Conservation (phyloP, 2,329 filamentous ascomycete species). For the Fusarium kyushuense region DNA sequence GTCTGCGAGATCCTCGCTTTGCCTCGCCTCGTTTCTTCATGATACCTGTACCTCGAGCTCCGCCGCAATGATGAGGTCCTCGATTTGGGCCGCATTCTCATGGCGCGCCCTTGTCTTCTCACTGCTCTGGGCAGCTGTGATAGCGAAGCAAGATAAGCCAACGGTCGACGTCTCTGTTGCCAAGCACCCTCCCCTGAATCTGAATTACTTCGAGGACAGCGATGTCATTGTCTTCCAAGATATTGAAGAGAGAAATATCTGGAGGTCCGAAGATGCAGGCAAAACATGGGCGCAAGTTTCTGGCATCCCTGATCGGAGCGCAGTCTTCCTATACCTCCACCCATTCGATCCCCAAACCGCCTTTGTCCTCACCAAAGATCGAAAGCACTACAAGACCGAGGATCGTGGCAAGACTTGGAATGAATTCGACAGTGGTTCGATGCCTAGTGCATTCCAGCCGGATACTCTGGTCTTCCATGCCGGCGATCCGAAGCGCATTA, state of each 20-base stretch:
- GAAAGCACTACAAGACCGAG: conserved; percentile 83
- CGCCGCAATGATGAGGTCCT: conserved; percentile 66
- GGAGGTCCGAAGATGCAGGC: conserved; percentile 85
- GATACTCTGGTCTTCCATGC: conserved; percentile 81
- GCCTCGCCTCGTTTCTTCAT: conserved; percentile 55
- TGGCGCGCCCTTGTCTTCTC: conserved; percentile 66
- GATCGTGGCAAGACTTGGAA: conserved; percentile 87
- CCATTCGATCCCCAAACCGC: conserved; percentile 82
- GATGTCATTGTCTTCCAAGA: conserved; percentile 84
- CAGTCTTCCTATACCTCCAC: conserved; percentile 77
- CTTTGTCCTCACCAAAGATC: conserved; percentile 78
- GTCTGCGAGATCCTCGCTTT: conserved; percentile 20
- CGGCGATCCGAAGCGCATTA: conserved; percentile 82
- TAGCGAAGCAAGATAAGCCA: conserved; percentile 74
- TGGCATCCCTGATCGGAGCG: conserved; percentile 72
- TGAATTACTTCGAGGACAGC: conserved; percentile 93
- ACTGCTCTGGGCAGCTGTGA: conserved; percentile 54
- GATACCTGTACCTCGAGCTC: conserved; percentile 51
- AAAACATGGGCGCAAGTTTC: conserved; percentile 77
- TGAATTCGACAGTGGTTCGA: conserved; percentile 73
- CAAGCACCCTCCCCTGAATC: conserved; percentile 71
- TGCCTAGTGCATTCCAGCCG: conserved; percentile 65
- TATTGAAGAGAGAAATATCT: conserved; percentile 71
- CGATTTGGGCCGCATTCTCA: conserved; percentile 61
- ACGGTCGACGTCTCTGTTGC: conserved; percentile 74